Evolutionary conservation across 75 land plant genomes (phyloP).

Genomic region (Cunninghamia lanceolata): DNA sequence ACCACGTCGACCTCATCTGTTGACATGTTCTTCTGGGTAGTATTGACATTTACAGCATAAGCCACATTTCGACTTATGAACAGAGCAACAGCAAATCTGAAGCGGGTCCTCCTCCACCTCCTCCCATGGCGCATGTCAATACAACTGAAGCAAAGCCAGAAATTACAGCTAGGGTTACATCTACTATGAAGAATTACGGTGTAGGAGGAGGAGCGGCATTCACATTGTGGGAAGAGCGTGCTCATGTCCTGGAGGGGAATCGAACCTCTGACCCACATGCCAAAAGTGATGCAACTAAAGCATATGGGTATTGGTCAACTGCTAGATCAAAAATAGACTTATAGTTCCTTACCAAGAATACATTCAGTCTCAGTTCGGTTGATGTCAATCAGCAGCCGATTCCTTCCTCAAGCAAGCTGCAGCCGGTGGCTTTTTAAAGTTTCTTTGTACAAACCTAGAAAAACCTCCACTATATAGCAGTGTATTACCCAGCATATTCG

Average conservation of each 20-base stretch:
- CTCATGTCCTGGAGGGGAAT: slow-evolving; percentile 34
- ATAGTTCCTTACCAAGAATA: slow-evolving; percentile 1
- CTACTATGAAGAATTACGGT: slow-evolving; percentile 9
- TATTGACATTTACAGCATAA: slow-evolving; percentile 56
- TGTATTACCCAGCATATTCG: too few relatives aligned
- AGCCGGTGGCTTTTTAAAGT: too few relatives aligned
- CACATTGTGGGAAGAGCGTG: slow-evolving; percentile 51
- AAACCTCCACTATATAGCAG: too few relatives aligned
- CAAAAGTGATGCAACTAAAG: slow-evolving; percentile 17
- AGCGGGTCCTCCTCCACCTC: not conserved
- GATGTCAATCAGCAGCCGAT: slow-evolving; percentile 4
- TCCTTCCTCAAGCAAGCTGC: slow-evolving; percentile 9
- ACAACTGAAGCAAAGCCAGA: slow-evolving; percentile 31
- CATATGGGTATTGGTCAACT: slow-evolving; percentile 18
- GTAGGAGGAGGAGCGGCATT: slow-evolving; percentile 32
- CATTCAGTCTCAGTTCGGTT: slow-evolving; percentile 4
- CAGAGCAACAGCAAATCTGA: not conserved
- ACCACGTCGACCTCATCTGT: slow-evolving; percentile 20
- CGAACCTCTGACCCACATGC: slow-evolving; percentile 39
- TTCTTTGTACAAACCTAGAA: too few relatives aligned
- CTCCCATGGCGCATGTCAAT: slow-evolving; percentile 19
- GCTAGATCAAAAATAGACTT: slow-evolving; percentile 9
- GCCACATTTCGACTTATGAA: slow-evolving; percentile 37
- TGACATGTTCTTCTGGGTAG: slow-evolving; percentile 64
- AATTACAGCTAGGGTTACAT: slow-evolving; percentile 17